These are phyloP conservation scores for Trifolium repens DNA, from an alignment of 306 rosid species.

Conservation along the genomic window DNA sequence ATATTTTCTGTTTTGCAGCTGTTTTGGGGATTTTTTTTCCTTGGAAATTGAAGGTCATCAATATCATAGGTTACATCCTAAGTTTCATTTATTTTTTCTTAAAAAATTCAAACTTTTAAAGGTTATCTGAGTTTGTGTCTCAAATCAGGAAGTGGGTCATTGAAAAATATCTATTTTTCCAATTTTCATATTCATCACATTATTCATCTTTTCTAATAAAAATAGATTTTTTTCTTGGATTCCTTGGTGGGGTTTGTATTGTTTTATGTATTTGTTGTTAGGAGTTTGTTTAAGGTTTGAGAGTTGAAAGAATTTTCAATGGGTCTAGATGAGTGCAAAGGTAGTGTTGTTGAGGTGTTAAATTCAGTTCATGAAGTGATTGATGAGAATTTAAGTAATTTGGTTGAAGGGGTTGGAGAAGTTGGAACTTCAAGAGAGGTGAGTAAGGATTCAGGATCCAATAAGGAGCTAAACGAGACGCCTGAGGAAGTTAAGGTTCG, in stretches of 20 bases:
- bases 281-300: constrained; percentile 38
- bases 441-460: constrained; percentile 44
- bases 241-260: constrained; percentile 30
- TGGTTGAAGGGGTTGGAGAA: constrained; percentile 51
- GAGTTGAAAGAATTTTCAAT: constrained; percentile 46
- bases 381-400: constrained; percentile 43
- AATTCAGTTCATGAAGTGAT: constrained; percentile 51
- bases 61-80: constrained; percentile 14
- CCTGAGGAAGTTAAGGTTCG: constrained; percentile 29
- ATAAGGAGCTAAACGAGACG: constrained; percentile 41
- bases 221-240: not conserved
- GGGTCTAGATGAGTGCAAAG: constrained; percentile 53
- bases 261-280: constrained; percentile 31
- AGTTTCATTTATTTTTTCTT: constrained; percentile 20
- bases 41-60: constrained; percentile 41
- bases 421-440: constrained; percentile 42
- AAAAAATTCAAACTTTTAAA: constrained; percentile 19
- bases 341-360: constrained; percentile 41
- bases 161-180: constrained; percentile 36
- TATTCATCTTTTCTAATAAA: constrained; percentile 41
- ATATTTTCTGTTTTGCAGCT: constrained; percentile 39
- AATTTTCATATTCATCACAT: constrained; percentile 40
- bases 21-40: constrained; percentile 3
- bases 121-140: constrained; percentile 24
- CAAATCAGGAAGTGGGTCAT: constrained; percentile 46